These are phyloP conservation scores for Clausena lansium DNA, from an alignment of 345 rosid genomes.

Conservation along the genomic window DNA sequence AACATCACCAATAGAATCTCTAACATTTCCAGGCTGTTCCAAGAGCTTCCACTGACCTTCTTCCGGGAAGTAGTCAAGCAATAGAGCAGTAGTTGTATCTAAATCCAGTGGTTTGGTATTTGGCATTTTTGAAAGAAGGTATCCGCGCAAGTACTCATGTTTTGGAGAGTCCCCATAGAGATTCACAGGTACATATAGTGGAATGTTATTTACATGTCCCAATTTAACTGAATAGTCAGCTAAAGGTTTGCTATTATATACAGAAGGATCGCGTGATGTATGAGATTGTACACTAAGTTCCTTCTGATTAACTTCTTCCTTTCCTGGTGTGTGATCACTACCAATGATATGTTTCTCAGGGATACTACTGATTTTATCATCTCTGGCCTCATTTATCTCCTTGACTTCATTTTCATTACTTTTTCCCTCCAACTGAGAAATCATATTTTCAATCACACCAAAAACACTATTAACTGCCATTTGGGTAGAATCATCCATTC, in stretches of 20 bases:
- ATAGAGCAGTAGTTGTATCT: slow-evolving; percentile 68
- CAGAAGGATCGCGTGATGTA: slow-evolving; percentile 24
- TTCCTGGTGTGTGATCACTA: slow-evolving; percentile 18
- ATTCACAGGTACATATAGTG: slow-evolving; percentile 33
- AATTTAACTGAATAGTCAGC: slow-evolving; percentile 27
- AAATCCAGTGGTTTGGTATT: slow-evolving; percentile 53
- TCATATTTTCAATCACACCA: slow-evolving; percentile 89
- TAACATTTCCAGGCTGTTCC: slow-evolving; percentile 54
- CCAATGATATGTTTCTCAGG: slow-evolving; percentile 24
- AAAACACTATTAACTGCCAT: slow-evolving; percentile 94
- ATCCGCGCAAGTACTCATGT: slow-evolving; percentile 34
- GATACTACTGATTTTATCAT: slow-evolving; percentile 27
- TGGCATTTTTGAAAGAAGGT: slow-evolving; percentile 47
- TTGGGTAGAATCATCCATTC: slow-evolving; percentile 94
- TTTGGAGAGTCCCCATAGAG: slow-evolving; percentile 32
- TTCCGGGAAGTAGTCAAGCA: slow-evolving; percentile 87
- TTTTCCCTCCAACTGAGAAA: slow-evolving; percentile 61
- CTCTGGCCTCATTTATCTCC: slow-evolving; percentile 28
- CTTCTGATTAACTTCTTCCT: slow-evolving; percentile 23
- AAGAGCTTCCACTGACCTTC: slow-evolving; percentile 88
- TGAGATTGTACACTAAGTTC: slow-evolving; percentile 21
- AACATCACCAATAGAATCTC: slow-evolving; percentile 32
- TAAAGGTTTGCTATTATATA: slow-evolving; percentile 26
- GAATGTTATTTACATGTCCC: slow-evolving; percentile 33
- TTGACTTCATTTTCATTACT: slow-evolving; percentile 36